Base-by-base conservation (phyloP, 495 filamentous ascomycete species). In the Pyrenopolyporus hunteri region DNA sequence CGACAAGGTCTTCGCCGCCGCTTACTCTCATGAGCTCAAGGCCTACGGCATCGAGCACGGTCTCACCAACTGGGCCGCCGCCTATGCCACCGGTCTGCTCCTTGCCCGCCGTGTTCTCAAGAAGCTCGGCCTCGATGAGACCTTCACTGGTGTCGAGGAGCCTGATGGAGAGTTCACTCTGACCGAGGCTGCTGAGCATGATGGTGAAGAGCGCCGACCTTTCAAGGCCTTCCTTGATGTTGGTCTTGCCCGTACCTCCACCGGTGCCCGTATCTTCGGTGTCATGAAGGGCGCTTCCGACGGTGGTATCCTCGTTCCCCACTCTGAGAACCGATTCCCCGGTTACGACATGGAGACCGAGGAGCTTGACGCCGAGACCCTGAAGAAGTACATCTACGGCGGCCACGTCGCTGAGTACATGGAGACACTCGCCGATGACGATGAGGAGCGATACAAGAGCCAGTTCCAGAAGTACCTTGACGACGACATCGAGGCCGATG, bases 241-340 rank as follows among this genome's bases (percentile, higher is more conserved):
- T 68, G 94, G 94, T 83, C 89, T 99, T 73, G 83, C 86, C 79
- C 89, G 93, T 66, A 99, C 94, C 72, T 96, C 92, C 64, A 98
- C 95, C 69, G 94, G 94, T 84, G 91, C 93, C 76, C 91, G 95
- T 79, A 84, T 99, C 81, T 99, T 99, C 79, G 94, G 88, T 78
- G 95, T 93, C 78, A 95, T 99, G 92, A 99, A 99, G 87, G 94
- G 94, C 83, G 95, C 94, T 69, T 96, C 91, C 61, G 94, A 99
- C 80, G 94, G 94, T 77, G 94, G 94, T 76, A 89, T 99, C 81
- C 86, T 90, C 79, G 82, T 99, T 69, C 94, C 94, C 67, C 94
- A 99, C 88, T 96, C 92, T 64, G 92, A 97, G 84, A 96, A 91
- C 81, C 92, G 94, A 71, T 99, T 98, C 90, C 94, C 94, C 72